phyloP scores from a whole-genome alignment of 768 basidiomycete species.

The Phylloporus sp. region DNA sequence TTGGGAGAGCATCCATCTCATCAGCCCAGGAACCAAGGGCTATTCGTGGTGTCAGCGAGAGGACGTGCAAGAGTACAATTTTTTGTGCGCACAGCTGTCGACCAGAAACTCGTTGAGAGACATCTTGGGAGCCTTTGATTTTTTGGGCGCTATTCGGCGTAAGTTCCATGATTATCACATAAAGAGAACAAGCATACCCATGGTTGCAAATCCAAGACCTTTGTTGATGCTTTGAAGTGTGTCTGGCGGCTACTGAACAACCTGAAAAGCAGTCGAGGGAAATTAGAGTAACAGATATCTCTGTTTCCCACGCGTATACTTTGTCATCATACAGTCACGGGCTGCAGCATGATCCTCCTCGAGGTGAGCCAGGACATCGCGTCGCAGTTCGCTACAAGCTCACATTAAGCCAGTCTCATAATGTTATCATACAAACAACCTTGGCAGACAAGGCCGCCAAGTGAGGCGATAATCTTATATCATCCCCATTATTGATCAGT shows the following conservation, averaged over 20 bases:
- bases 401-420: slow-evolving; percentile 62
- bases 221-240: slow-evolving; percentile 11
- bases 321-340: slow-evolving; percentile 10
- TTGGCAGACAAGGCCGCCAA: slow-evolving; percentile 82
- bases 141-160: slow-evolving; percentile 69
- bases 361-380: slow-evolving; percentile 48
- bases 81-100: slow-evolving; percentile 61
- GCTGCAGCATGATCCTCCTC: slow-evolving; percentile 68
- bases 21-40: slow-evolving; percentile 97
- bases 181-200: slow-evolving; percentile 20
- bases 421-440: slow-evolving; percentile 89
- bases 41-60: slow-evolving; percentile 29
- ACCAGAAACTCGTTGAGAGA: slow-evolving; percentile 90
- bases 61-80: slow-evolving; percentile 12
- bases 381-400: neutral
- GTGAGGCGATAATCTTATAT: slow-evolving; percentile 41
- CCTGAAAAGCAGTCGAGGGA: slow-evolving; percentile 21
- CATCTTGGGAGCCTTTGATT: slow-evolving; percentile 83
- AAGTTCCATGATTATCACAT: neutral
- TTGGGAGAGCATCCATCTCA: slow-evolving; percentile 92
- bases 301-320: slow-evolving; percentile 28
- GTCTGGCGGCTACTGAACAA: slow-evolving; percentile 4
- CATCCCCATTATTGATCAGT: slow-evolving; percentile 14
- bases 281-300: slow-evolving; percentile 17
- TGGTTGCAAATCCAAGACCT: slow-evolving; percentile 16